Conservation (phyloP, 2,329 filamentous ascomycete species). For the Chalaropsis thielavioides region DNA sequence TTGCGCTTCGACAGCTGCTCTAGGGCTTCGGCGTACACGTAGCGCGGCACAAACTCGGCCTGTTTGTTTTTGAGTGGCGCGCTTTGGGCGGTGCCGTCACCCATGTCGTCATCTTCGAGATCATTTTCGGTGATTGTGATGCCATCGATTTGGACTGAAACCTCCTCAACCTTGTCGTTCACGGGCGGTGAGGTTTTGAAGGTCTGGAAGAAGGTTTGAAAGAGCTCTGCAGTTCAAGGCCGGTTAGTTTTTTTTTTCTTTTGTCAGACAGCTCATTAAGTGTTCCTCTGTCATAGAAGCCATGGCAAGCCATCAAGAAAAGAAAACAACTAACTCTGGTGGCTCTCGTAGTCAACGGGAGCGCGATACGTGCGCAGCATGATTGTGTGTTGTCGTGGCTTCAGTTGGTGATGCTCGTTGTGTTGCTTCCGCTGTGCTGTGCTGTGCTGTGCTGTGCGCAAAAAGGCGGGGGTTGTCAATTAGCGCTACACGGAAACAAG, state of each 20-base stretch:
- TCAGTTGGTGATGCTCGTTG: not conserved
- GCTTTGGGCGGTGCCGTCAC: conserved; percentile 50
- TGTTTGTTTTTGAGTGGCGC: conserved; percentile 35
- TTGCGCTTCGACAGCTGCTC: conserved; percentile 76
- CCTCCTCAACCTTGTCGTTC: conserved; percentile 31
- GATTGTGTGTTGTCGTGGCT: not conserved
- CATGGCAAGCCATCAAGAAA: conserved; percentile 11
- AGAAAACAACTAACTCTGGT: conserved; percentile 49
- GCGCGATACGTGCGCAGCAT: conserved; percentile 18
- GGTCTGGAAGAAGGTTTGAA: conserved; percentile 72
- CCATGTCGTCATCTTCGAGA: conserved; percentile 82
- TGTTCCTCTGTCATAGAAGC: not conserved
- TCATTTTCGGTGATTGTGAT: conserved; percentile 80
- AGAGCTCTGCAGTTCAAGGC: conserved; percentile 44
- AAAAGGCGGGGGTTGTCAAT: not conserved
- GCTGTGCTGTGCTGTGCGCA: not conserved
- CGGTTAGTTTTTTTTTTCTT: not conserved
- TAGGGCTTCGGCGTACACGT: conserved; percentile 80
- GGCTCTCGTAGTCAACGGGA: conserved; percentile 71
- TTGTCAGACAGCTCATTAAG: conserved; percentile 23
- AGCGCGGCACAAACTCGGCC: conserved; percentile 42
- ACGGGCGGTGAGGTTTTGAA: conserved; percentile 66
- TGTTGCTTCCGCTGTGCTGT: not conserved
- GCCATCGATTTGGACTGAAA: conserved; percentile 68
- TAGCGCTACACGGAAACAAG: not conserved